phyloP scores from a whole-genome alignment of 2,329 filamentous ascomycete species.

The Talaromyces sp. region DNA sequence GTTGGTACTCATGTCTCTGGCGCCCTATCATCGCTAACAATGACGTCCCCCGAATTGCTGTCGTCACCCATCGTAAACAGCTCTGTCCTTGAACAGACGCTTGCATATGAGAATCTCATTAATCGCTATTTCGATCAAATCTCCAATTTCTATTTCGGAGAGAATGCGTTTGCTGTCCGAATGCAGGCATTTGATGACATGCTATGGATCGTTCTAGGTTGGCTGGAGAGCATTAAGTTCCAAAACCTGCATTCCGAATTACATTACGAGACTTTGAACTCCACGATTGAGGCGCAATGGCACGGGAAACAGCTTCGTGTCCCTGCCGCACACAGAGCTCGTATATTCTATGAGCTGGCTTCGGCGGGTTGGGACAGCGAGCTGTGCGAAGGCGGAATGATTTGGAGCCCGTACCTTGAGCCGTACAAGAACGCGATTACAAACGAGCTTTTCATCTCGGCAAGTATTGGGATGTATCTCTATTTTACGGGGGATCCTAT shows the following conservation, averaged over 20 bases:
- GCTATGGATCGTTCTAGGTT: conserved; percentile 89
- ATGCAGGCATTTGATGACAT: conserved; percentile 88
- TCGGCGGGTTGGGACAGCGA: conserved; percentile 74
- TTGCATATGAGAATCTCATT: conserved; percentile 70
- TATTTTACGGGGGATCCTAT: conserved; percentile 80
- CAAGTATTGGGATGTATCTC: conserved; percentile 83
- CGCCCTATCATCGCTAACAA: conserved; percentile 66
- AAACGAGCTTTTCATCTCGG: conserved; percentile 82
- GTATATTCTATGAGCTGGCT: conserved; percentile 80
- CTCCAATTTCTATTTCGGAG: conserved; percentile 77
- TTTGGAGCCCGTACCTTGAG: conserved; percentile 74
- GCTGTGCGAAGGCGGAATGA: conserved; percentile 83
- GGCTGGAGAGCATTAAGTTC: conserved; percentile 79
- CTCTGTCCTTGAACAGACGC: conserved; percentile 21
- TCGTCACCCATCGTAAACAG: not conserved
- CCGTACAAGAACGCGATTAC: conserved; percentile 98
- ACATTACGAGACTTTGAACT: conserved; percentile 49
- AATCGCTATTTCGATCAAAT: conserved; percentile 76
- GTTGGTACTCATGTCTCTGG: conserved; percentile 74
- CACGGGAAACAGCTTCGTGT: conserved; percentile 72
- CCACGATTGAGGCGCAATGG: conserved; percentile 49
- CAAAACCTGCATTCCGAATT: conserved; percentile 63
- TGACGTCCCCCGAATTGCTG: conserved; percentile 44
- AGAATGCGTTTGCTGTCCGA: conserved; percentile 71
- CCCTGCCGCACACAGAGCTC: conserved; percentile 76